Base-by-base conservation (phyloP, 257 asterid genomes). In the Jasminum sambac region DNA sequence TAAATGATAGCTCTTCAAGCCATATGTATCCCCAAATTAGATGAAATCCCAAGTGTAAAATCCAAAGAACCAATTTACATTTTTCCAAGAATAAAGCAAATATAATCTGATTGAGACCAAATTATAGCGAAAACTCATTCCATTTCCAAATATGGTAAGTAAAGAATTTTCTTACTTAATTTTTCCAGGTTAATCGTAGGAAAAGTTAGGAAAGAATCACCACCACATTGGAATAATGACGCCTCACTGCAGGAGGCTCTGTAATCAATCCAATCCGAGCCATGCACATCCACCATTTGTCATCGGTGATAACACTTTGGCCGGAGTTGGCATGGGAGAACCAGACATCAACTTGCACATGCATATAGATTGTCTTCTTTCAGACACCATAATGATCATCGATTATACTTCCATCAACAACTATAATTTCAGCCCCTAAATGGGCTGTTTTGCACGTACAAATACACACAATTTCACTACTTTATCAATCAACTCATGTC, bases 241-340 rank as follows among this genome's bases (percentile, higher is more conserved):
- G 81, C 91, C 93, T 84, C 96, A 91, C 92, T 90, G 65, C 74
- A 72, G 82, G 79, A 75, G 81, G 85, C 83, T 78, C 75, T 71
- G 72, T 78, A 71, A 82, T 81, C 84, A 83, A 84, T 73, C 87
- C 81, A 75, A 75, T 74, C 78, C 74, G 86, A 77, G 79, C 78
- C 67, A 79, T 38, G 66, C 78, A 78, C 14, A 73, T 72, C 85
- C 84, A 70, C 80, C 84, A 81, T 52, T 89, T 71, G 67, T 75
- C 82, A 78, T 83, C 93, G 74, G 81, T 81, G 77, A 73, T 79
- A 83, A 69, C 77, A 80, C 79, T 75, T 78, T 69, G 85, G 87
- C 76, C 25, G 71, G 79, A 19, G 72, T 73, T 63, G 71, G 78
- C 82, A 69, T 59, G 68, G 70, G 74, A 63, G 60, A 75, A 72